Conservation (phyloP, 164 flowering plant genomes). For the Stephania cephalantha region DNA sequence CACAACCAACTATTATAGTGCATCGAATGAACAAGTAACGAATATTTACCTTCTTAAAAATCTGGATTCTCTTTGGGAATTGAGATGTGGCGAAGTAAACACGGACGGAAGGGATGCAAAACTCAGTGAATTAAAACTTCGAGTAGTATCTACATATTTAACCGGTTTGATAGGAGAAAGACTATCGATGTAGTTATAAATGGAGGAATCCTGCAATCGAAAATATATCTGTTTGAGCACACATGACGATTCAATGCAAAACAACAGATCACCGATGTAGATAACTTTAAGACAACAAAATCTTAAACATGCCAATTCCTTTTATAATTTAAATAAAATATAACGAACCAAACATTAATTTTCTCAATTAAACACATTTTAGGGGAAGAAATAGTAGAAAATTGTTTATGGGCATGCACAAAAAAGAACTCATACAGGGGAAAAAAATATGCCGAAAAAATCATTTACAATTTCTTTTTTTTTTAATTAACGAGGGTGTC, state of each 20-base stretch:
- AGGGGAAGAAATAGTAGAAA: no score
- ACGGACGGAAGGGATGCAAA: constrained; percentile 72
- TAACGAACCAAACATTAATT: no score
- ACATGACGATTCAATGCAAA: neutral
- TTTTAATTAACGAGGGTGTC: no score
- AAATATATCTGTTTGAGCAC: neutral
- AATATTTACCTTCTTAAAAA: constrained; percentile 50
- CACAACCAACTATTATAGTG: neutral
- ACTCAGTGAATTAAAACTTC: constrained; percentile 64
- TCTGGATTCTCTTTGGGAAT: constrained; percentile 47
- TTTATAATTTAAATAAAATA: no score
- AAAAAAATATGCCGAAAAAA: no score
- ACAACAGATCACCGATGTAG: neutral
- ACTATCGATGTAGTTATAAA: constrained; percentile 72
- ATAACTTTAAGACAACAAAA: neutral
- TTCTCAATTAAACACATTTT: no score
- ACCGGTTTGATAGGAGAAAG: constrained; percentile 91
- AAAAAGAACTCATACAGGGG: neutral
- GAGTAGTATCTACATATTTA: constrained; percentile 53
- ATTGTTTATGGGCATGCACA: no score
- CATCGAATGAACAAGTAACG: constrained; percentile 1
- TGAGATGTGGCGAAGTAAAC: constrained; percentile 84
- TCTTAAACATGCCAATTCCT: neutral
- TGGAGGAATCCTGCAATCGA: constrained; percentile 85
- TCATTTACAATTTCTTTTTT: no score